Base-by-base conservation (phyloP, 352 stramenopile genomes). In the Globisporangium orthogonon region DNA sequence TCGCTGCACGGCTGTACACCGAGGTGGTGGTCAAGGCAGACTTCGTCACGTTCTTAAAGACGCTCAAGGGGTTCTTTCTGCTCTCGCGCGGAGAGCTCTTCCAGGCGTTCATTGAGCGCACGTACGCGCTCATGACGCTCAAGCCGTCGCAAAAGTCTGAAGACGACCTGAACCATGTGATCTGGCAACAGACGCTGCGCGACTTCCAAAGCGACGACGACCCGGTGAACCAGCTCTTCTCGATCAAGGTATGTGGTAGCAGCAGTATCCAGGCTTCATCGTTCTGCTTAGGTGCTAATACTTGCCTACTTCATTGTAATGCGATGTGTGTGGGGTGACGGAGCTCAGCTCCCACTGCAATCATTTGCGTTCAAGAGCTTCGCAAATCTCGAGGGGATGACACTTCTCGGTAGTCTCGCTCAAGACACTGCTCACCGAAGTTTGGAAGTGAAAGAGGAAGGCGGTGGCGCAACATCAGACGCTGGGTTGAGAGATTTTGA, bases 61-160 rank as follows among this genome's bases (percentile, higher is more conserved):
- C 70, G 7, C 58, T 93, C 15, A 89, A 90, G 54, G 65, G 71
- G 0, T 88, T 87, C 56, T 93, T 88, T 52, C 49, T 93, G 29
- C 45, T 90, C 3, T 68, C 76, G 2, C 73, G 78, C 17, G 83
- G 83, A 6, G 83, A 90, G 56, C 50, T 93, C 13, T 90, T 89
- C 48, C 78, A 91, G 57, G 71, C 78, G 37, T 74, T 93, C 13
- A 71, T 93, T 41, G 80, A 93, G 43, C 68, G 75, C 2, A 87
- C 66, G 57, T 76, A 71, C 43, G 57, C 69, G 4, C 60, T 85
- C 49, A 90, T 93, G 78, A 58, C 67, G 0, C 9, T 58, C 13
- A 78, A 72, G 14, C 81, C 81, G 4, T 80, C 65, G 3, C 52
- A 56, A 9, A 81, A 85, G 50, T 79, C 78, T 0, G 68, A 89